phyloP scores from a whole-genome alignment of 805 yeast genomes.

The Barnettozyma salicaria region DNA sequence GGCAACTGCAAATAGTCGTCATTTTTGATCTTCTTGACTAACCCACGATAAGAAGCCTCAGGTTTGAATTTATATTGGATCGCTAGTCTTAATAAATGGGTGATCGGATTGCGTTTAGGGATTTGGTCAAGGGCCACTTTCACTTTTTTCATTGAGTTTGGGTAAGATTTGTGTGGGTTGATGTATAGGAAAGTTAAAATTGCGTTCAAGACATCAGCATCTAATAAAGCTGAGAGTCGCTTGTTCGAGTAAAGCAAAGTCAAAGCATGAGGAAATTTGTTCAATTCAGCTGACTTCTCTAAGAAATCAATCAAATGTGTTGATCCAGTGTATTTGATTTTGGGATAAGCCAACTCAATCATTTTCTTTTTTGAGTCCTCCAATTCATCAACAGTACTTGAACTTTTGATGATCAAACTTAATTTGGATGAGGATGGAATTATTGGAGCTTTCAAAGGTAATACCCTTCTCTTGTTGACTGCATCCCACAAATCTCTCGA shows the following conservation, averaged over 20 bases:
- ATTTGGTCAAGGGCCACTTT: conserved; percentile 13
- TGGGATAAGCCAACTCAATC: conserved; percentile 15
- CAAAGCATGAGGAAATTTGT: conserved; percentile 20
- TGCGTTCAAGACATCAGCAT: conserved; percentile 17
- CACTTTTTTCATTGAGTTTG: conserved; percentile 13
- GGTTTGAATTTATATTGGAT: conserved; percentile 13
- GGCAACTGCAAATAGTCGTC: conserved; percentile 8
- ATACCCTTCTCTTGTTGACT: conserved; percentile 27
- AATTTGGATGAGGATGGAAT: conserved; percentile 27
- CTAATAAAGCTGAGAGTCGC: conserved; percentile 8
- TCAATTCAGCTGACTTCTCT: conserved; percentile 21
- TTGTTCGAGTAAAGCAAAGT: conserved; percentile 17
- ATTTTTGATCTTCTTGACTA: conserved; percentile 5
- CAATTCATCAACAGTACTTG: conserved; percentile 18
- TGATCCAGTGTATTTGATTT: conserved; percentile 19
- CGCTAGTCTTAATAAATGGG: conserved; percentile 18
- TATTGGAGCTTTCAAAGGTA: conserved; percentile 29
- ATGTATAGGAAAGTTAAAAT: conserved; percentile 20
- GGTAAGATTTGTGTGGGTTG: conserved; percentile 17
- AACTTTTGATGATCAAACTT: conserved; percentile 22
- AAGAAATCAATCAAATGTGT: conserved; percentile 18
- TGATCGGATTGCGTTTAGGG: conserved; percentile 8
- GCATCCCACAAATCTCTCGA: conserved; percentile 37
- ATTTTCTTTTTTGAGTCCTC: conserved; percentile 13
- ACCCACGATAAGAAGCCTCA: conserved; percentile 10